Evolutionary conservation across 2,329 filamentous ascomycete genomes (phyloP), one percentile per base, ranked within the genome.

Genomic region (Nothopassalora personata): DNA sequence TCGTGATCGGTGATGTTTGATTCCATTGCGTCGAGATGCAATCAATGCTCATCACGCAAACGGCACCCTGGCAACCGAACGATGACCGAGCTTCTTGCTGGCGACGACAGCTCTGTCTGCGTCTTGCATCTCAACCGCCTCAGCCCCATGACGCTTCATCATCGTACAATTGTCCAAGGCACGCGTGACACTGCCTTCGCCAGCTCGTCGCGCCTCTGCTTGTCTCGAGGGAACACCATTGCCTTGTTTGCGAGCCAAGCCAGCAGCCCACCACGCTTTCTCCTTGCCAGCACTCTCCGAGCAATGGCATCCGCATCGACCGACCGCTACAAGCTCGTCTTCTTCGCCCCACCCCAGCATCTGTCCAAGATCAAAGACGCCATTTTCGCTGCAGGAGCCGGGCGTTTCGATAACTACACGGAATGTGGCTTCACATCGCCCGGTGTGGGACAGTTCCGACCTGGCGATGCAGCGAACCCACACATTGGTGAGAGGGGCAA

Each of bases 371-470:
- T 75, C 65, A 79, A 79, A 64, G 58, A 68, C 1, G 77, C 77
- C 50, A 73, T 80, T 58, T 80, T 80, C 63, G 70, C 72, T 48
- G 74, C 77, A 1, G 77, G 77, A 43, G 77, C 78, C 39, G 78
- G 77, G 7, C 67, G 66, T 6, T 77, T 74, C 61, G 75, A 70
- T 7, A 67, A 71, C 13, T 80, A 80, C 64, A 77, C 73, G 0
- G 75, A 80, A 65, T 73, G 69, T 54, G 74, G 73, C 55, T 79
- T 75, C 61, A 70, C 68, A 1, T 73, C 70, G 2, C 62, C 73
- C 4, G 87, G 87, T 4, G 83, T 76, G 0, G 86, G 85, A 0
- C 86, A 89, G 67, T 90, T 89, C 71, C 80, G 83, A 0, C 86
- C 86, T 0, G 84, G 83, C 0, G 77, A 79, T 56, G 71, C 76